Evolutionary conservation across 139 green algal genomes (phyloP), one percentile per base, ranked within the genome.

Genomic region (Haematococcus sp.): DNA sequence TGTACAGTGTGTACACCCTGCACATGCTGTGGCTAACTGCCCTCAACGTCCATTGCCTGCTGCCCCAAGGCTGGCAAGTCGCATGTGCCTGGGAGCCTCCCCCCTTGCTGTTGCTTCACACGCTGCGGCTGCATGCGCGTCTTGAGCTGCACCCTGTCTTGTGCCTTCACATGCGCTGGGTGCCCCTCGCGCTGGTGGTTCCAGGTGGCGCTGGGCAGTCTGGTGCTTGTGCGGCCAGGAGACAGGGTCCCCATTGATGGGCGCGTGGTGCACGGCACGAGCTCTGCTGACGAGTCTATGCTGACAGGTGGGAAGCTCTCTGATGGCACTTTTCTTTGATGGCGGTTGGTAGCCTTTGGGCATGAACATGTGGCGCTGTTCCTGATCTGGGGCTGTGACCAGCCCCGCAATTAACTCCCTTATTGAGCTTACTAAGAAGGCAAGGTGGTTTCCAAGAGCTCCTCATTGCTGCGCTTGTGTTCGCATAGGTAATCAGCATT

Each of bases 161-260:
- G 63, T 30, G 9, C 34, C 63, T 70, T 30, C 63, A 25, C 22
- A 32, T 32, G 9, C 4, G 3, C 17, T 59, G 64, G 20, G 40
- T 49, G 40, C 40, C 7, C 40, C 7, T 49, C 7, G 40, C 11
- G 40, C 67, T 65, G 22, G 4, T 40, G 28, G n/a, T n/a, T n/a
- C n/a, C 59, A 73, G 65, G 52, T 86, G 43, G 23, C 27, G 7
- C 58, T 68, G 22, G 81, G 72, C 40, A 44, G 60, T 34, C 63
- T 83, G 23, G 78, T 96, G 20, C 44, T 87, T 23, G 79, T 96
- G 3, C 55, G 73, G 2, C 88, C 92, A 1, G 92, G 90, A 0
- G 85, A 90, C 30, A 83, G 83, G 33, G 71, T 95, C 9, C 88
- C 92, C 5, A 54, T 95, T 25, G 92, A 97, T 72, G 92, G 90